phyloP scores from a whole-genome alignment of 2,329 filamentous ascomycete genomes.

The Fusarium pininemorale region DNA sequence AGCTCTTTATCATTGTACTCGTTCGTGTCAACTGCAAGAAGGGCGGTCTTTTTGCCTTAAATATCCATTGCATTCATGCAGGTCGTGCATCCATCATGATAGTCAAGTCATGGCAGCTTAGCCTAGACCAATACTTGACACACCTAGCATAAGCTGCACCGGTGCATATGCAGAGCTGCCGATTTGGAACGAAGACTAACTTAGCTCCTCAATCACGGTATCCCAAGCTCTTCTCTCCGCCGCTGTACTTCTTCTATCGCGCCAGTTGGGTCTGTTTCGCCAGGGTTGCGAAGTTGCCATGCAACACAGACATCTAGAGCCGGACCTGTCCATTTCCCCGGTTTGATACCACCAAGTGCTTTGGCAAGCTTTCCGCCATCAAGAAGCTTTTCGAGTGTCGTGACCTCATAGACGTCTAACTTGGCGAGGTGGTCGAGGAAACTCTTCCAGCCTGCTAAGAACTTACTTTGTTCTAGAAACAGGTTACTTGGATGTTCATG shows the following conservation, averaged over 20 bases:
- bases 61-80: background rate
- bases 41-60: background rate
- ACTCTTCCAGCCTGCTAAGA: slow-evolving; percentile 61
- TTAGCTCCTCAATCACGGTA: slow-evolving; percentile 23
- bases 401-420: slow-evolving; percentile 66
- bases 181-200: background rate
- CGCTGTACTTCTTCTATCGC: slow-evolving; percentile 68
- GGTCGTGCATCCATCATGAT: background rate
- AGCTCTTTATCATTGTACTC: background rate
- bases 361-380: slow-evolving; percentile 79
- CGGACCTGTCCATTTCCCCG: slow-evolving; percentile 84
- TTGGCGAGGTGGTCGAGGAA: slow-evolving; percentile 65
- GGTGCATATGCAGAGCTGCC: background rate
- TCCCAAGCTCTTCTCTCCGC: slow-evolving; percentile 62
- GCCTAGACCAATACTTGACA: background rate
- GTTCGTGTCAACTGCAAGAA: background rate
- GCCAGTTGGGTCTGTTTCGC: slow-evolving; percentile 64
- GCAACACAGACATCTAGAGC: slow-evolving; percentile 83
- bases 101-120: background rate
- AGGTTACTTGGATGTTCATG: slow-evolving; percentile 1
- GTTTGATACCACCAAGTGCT: slow-evolving; percentile 71
- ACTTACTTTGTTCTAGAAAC: slow-evolving; percentile 53
- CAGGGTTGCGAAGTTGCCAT: slow-evolving; percentile 89
- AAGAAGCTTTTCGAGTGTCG: slow-evolving; percentile 69
- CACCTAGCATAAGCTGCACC: background rate